Base-by-base conservation (phyloP, 495 filamentous ascomycete genomes). In the Xylaria venustula region DNA sequence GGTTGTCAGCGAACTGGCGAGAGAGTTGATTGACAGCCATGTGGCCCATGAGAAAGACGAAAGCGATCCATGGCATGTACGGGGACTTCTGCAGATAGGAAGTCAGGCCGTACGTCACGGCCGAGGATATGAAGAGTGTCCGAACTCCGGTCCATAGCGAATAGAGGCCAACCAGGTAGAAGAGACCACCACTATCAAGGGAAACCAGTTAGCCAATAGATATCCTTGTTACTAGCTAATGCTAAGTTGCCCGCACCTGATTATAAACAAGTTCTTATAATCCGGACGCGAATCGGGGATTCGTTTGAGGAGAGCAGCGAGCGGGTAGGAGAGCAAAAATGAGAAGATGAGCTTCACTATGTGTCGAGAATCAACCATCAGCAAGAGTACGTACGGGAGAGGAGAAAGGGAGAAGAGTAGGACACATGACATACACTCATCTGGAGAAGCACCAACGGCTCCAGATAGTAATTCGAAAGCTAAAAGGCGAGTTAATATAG, bases 61-160 rank as follows among this genome's bases (percentile, higher is more conserved):
- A 98, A 46, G 86, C 92, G 44, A 97, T 84, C 94, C 94, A 98
- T 77, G 95, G 95, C 94, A 98, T 98, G 74, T 92, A 90, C 3
- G 91, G 90, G n/a, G 91, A 91, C 50, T 90, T 81, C 54, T 75
- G 76, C 19, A 98, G 77, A 70, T 89, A 94, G 65, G 85, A 82
- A 52, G 94, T 88, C 65, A 98, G 96, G 56, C 81, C 77, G 71
- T 98, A 98, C 30, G 90, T 83, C 36, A 84, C 93, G 22, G 79
- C 83, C 0, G 94, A 85, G 67, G 88, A 90, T 66, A 95, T 86
- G 34, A 91, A 69, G 19, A 98, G 73, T 1, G 92, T 96, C 28
- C 85, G 83, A 25, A 95, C 75, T 42, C 94, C 94, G 75, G 78
- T 79, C 94, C 95, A 98, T 53, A 98, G 83, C 65, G 93, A 90